phyloP scores from a whole-genome alignment of 2,329 filamentous ascomycete species.

The Aaosphaeria pasadenensis region DNA sequence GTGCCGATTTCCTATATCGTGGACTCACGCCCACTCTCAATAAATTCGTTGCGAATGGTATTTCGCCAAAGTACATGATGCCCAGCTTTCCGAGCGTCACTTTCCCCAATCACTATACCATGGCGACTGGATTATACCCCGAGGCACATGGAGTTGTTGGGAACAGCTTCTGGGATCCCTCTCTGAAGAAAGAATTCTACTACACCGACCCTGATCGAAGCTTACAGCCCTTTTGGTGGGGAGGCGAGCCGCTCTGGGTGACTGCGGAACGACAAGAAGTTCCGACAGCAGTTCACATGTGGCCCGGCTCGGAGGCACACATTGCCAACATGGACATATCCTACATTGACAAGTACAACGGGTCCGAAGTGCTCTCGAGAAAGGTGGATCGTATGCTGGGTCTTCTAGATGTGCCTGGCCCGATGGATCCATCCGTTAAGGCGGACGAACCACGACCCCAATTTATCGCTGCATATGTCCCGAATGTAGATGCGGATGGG shows the following conservation, averaged over 20 bases:
- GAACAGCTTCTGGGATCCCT: conserved; percentile 91
- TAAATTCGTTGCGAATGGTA: conserved; percentile 73
- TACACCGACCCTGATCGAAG: conserved; percentile 77
- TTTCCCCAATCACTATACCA: conserved; percentile 90
- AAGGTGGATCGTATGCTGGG: conserved; percentile 79
- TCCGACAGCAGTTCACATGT: conserved; percentile 89
- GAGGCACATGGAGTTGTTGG: conserved; percentile 91
- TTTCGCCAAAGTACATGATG: conserved; percentile 88
- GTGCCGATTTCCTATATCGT: conserved; percentile 85
- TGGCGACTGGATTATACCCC: conserved; percentile 88
- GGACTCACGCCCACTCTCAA: conserved; percentile 80
- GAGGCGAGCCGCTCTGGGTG: conserved; percentile 88
- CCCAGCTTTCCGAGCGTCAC: conserved; percentile 96
- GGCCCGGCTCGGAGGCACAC: conserved; percentile 92
- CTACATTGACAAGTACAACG: conserved; percentile 82
- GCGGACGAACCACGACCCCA: conserved; percentile 66
- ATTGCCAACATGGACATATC: conserved; percentile 72
- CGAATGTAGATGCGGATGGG: conserved; percentile 83
- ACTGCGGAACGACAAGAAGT: conserved; percentile 83
- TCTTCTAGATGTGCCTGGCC: conserved; percentile 80
- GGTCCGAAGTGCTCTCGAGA: conserved; percentile 65
- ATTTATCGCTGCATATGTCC: conserved; percentile 91
- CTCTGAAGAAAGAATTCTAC: conserved; percentile 74
- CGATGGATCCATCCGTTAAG: conserved; percentile 55
- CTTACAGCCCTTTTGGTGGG: conserved; percentile 90